Base-by-base conservation (phyloP, 2,329 filamentous ascomycete species). In the Cladosporium sp. region DNA sequence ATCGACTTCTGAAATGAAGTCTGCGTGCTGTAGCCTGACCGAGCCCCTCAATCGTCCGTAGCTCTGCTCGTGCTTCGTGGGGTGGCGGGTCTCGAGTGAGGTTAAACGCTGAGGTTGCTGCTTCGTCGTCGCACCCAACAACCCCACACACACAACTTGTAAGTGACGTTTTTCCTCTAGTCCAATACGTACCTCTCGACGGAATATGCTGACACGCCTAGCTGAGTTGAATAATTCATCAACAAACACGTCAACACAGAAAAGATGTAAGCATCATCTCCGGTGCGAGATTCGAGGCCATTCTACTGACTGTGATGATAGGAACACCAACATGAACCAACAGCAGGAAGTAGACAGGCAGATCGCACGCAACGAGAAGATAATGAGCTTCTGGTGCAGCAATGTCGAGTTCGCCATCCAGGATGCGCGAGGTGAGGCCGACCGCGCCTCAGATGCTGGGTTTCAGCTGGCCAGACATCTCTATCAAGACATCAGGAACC, bases 51-150 rank as follows among this genome's bases (percentile, higher is more conserved):
- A 10, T 44, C 18, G 18, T 1, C 6, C 7, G 37, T 6, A 44
- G 37, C 7, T n/a, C 37, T 44, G 37, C n/a, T 44, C 18, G 37
- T 44, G 37, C 37, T 44, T 44, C 37, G 52, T 55, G 52, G 26
- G 52, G 26, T 18, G 23, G 6, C 52, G 28, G 52, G 28, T 23
- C 5, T 7, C n/a, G 56, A 28, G 23, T 29, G 56, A 59, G 26
- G 23, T 44, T n/a, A n/a, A 18, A 59, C 23, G 33, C 23, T 37
- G 56, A 29, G 33, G 18, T 23, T 6, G 21, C 11, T 18, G n/a
- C 56, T 44, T 52, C 49, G 49, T 28, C 18, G 37, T 37, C 40
- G 21, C 33, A 18, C 23, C 21, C 56, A 59, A 44, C 56, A 59
- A 59, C 11, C 18, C 11, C 18, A 44, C 33, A 44, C 33, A 40